A percentile compares a stretch with the other conserved stretches of the same genome.
phyloP scores from a whole-genome alignment of 768 basidiomycete genomes.

The Coprinellus micaceus region DNA sequence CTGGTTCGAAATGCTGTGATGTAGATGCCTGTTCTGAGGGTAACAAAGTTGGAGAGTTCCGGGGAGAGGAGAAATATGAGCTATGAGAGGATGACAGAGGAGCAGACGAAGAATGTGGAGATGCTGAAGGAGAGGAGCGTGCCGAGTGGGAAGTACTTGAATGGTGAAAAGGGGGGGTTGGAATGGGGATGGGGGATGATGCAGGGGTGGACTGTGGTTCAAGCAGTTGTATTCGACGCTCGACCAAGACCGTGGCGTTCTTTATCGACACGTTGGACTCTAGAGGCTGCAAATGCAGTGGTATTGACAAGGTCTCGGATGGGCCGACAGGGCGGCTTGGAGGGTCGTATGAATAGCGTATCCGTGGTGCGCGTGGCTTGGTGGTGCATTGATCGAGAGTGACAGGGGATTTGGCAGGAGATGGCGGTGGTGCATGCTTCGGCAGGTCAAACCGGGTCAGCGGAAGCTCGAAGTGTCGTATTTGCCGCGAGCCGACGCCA shows the following conservation, averaged over 20 bases:
- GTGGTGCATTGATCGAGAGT: conserved; percentile 39
- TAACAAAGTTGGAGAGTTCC: conserved; percentile 11
- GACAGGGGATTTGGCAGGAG: conserved; percentile 30
- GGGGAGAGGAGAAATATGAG: conserved; percentile 6
- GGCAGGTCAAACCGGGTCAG: conserved; percentile 71
- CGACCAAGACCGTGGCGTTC: conserved; percentile 60
- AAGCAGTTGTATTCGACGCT: conserved; percentile 65
- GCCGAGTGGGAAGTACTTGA: not conserved
- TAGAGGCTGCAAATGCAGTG: conserved; percentile 56
- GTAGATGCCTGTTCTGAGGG: conserved; percentile 11
- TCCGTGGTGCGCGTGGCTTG: conserved; percentile 53
- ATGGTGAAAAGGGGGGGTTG: not conserved
- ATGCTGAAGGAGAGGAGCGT: conserved; percentile 11
- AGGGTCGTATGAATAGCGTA: conserved; percentile 56
- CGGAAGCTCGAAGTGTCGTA: conserved; percentile 68
- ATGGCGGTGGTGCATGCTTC: conserved; percentile 27
- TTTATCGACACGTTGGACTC: conserved; percentile 58
- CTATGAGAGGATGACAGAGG: not conserved
- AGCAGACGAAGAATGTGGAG: not conserved
- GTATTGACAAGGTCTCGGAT: conserved; percentile 65
- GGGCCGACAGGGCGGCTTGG: conserved; percentile 66
- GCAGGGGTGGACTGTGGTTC: conserved; percentile 25
- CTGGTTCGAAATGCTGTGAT: conserved; percentile 16
- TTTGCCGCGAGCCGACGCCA: conserved; percentile 63
- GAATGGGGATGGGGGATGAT: conserved; percentile 4